Conservation (phyloP, 768 basidiomycete genomes). For the Leccinellum albellum region DNA sequence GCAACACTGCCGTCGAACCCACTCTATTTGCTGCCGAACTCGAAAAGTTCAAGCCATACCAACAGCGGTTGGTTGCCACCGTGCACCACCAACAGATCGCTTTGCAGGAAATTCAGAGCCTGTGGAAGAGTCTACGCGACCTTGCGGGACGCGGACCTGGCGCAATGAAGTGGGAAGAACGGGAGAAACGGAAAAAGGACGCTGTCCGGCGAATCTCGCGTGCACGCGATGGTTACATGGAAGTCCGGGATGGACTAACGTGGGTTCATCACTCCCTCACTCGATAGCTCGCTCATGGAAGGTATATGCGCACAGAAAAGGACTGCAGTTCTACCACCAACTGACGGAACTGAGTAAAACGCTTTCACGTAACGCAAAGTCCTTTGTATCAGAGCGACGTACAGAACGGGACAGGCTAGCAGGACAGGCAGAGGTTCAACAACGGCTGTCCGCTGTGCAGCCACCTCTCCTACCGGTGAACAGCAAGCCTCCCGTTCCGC, state of each 20-base stretch:
- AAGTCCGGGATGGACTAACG: conserved; percentile 82
- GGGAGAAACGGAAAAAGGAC: conserved; percentile 77
- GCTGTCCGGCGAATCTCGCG: conserved; percentile 63
- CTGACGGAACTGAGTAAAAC: conserved; percentile 59
- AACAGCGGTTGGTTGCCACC: conserved; percentile 74
- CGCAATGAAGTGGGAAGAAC: conserved; percentile 76
- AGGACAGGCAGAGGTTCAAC: conserved; percentile 69
- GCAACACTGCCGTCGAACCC: conserved; percentile 78
- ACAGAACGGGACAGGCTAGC: conserved; percentile 68
- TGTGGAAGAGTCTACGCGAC: conserved; percentile 74
- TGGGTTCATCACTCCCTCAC: conserved; percentile 38
- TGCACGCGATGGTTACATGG: conserved; percentile 83
- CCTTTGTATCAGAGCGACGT: conserved; percentile 60
- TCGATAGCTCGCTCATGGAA: conserved; percentile 5
- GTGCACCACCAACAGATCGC: conserved; percentile 71
- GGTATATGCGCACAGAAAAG: conserved; percentile 53
- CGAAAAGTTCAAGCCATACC: conserved; percentile 93
- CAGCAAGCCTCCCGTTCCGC: conserved; percentile 49
- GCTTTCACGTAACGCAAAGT: conserved; percentile 54
- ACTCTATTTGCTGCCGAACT: conserved; percentile 89
- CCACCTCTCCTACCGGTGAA: conserved; percentile 36
- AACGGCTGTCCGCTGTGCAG: conserved; percentile 47
- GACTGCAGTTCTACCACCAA: conserved; percentile 84
- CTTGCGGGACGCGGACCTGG: conserved; percentile 72
- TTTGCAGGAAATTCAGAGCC: conserved; percentile 67